Conservation (phyloP, 495 filamentous ascomycete species). For the Oidiodendron maius region DNA sequence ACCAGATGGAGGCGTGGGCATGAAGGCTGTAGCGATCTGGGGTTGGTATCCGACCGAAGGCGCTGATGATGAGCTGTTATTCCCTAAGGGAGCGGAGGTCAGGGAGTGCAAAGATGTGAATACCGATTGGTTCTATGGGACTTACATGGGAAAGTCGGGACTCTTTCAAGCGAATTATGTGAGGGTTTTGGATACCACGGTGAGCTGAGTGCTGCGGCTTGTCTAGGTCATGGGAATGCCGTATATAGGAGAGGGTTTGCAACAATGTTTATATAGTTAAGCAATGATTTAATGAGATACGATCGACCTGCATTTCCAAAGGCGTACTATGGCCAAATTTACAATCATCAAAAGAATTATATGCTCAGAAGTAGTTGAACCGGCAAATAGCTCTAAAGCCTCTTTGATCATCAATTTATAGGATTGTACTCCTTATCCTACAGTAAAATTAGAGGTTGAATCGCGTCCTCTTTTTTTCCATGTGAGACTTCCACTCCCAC, state of each 20-base stretch:
- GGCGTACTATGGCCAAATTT: no score
- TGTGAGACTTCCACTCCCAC: constrained; percentile 90
- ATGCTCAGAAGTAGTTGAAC: no score
- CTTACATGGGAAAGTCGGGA: constrained; percentile 68
- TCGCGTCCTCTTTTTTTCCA: constrained; percentile 89
- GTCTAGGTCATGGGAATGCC: not conserved
- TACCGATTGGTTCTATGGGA: constrained; percentile 79
- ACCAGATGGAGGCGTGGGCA: constrained; percentile 62
- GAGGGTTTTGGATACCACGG: constrained; percentile 28
- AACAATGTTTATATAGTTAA: not conserved
- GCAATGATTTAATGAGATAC: constrained; percentile 1
- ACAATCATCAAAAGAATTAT: no score
- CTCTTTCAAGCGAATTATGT: constrained; percentile 75
- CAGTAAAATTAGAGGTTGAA: constrained; percentile 70
- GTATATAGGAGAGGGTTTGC: not conserved
- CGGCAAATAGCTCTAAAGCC: no score
- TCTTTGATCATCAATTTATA: no score
- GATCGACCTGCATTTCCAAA: no score
- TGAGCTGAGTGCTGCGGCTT: no score
- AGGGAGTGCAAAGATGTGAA: constrained; percentile 76
- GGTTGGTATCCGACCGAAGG: constrained; percentile 60
- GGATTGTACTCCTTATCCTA: no score
- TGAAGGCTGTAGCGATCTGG: constrained; percentile 59
- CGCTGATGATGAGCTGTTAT: constrained; percentile 67
- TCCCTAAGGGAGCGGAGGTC: constrained; percentile 77